Percentiles rank a stretch among this genome's conserved stretches.
Conservation (phyloP, 139 green algal genomes). For the Haematococcus sp. region DNA sequence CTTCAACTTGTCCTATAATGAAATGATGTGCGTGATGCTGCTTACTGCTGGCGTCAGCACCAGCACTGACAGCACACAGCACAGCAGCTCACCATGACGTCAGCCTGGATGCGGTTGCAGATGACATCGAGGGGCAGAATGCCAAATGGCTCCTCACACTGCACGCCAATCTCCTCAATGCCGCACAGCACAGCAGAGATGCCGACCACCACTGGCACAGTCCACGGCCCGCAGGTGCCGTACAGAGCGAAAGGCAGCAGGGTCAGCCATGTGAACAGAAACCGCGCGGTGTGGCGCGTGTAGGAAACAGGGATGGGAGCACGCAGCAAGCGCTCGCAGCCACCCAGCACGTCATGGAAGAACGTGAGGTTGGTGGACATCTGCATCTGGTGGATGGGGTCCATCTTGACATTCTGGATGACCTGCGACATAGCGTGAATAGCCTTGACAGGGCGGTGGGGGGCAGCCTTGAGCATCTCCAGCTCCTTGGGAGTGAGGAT, state of each 20-base stretch:
- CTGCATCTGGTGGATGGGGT: slow-evolving; percentile 32
- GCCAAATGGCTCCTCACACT: slow-evolving; percentile 50
- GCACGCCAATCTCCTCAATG: slow-evolving; percentile 50
- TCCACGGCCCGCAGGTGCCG: slow-evolving; percentile 20
- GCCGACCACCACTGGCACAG: slow-evolving; percentile 21
- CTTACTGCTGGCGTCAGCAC: no score
- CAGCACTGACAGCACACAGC: no score
- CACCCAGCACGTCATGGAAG: slow-evolving; percentile 67
- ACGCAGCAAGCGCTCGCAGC: slow-evolving; percentile 68
- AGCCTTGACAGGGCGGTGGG: slow-evolving; percentile 25
- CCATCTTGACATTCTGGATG: slow-evolving; percentile 30
- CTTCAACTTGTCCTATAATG: no score
- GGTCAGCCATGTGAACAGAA: slow-evolving; percentile 75
- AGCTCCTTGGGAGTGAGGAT: slow-evolving; percentile 34
- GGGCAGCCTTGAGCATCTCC: slow-evolving; percentile 21
- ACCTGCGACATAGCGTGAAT: slow-evolving; percentile 41
- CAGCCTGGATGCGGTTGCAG: slow-evolving; percentile 27
- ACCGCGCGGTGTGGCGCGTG: slow-evolving; percentile 37
- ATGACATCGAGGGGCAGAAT: slow-evolving; percentile 52
- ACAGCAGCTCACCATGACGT: slow-evolving; percentile 5
- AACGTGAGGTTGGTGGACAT: slow-evolving; percentile 67
- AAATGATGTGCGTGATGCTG: no score
- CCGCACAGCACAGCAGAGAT: slow-evolving; percentile 33
- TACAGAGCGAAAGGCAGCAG: slow-evolving; percentile 73
- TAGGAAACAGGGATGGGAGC: slow-evolving; percentile 74